Conservation (phyloP, 305 asterid species). For the Solanum chacoense region DNA sequence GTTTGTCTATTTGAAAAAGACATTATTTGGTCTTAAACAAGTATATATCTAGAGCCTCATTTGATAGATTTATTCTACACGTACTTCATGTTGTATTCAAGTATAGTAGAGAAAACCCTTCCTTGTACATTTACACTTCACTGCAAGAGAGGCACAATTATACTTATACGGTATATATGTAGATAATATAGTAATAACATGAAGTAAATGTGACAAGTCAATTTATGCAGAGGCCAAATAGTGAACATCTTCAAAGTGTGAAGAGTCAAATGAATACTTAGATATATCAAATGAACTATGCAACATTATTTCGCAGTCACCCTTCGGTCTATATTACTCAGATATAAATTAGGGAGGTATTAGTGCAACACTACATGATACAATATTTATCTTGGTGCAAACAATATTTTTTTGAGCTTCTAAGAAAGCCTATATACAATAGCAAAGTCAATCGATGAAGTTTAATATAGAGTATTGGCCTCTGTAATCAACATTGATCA, state of each 20-base stretch:
- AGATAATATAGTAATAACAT: neutral
- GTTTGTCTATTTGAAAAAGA: neutral
- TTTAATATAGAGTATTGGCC: neutral
- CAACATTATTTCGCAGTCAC: neutral
- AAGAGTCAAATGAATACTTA: neutral
- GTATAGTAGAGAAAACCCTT: neutral
- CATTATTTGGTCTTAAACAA: neutral
- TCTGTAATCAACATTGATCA: neutral
- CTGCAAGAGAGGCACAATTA: neutral
- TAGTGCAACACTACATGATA: neutral
- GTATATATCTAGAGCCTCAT: neutral
- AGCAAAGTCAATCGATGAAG: neutral
- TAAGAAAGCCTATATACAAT: neutral
- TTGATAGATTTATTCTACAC: neutral
- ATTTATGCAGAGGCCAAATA: neutral
- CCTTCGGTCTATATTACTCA: neutral
- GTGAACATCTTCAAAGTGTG: neutral
- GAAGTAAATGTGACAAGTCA: neutral
- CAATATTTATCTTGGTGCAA: neutral
- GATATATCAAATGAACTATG: neutral
- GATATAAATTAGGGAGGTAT: neutral
- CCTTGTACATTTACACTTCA: neutral
- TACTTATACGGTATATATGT: neutral
- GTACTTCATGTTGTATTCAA: neutral
- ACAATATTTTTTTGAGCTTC: neutral